phyloP scores from a whole-genome alignment of 2,329 filamentous ascomycete species.

The Fusarium sp. region DNA sequence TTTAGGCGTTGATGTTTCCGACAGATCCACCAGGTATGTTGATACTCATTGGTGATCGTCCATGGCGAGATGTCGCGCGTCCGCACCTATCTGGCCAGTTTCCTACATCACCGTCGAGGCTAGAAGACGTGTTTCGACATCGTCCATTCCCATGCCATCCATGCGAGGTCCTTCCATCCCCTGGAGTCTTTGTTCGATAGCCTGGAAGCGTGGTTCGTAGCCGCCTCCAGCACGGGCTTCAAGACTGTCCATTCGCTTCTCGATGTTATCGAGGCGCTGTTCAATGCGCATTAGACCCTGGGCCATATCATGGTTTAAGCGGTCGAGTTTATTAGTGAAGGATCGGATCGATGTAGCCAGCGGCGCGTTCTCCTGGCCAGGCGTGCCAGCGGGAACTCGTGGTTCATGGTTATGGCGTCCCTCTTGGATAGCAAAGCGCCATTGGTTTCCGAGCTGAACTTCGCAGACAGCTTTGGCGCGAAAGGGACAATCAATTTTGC shows the following conservation, averaged over 20 bases:
- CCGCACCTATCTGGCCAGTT: conserved; percentile 28
- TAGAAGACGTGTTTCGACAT: conserved; percentile 58
- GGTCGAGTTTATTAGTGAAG: conserved; percentile 70
- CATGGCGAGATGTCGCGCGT: conserved; percentile 21
- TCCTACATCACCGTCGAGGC: conserved; percentile 59
- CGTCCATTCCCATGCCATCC: conserved; percentile 59
- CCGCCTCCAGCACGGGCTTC: conserved; percentile 57
- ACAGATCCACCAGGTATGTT: neutral
- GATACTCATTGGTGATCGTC: conserved; percentile 12
- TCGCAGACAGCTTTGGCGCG: conserved; percentile 73
- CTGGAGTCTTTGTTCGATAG: conserved; percentile 57
- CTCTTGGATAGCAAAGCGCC: conserved; percentile 72
- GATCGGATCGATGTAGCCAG: conserved; percentile 68
- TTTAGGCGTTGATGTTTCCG: conserved; percentile 7
- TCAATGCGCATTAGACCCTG: conserved; percentile 65
- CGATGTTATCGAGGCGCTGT: conserved; percentile 62
- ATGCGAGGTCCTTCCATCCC: conserved; percentile 57
- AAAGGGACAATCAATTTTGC: conserved; percentile 73
- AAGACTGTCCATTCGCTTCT: conserved; percentile 67
- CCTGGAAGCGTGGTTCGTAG: conserved; percentile 60
- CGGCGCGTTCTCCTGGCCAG: conserved; percentile 68
- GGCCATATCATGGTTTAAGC: conserved; percentile 66
- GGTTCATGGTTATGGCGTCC: conserved; percentile 72
- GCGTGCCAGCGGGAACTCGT: conserved; percentile 64
- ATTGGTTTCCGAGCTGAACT: conserved; percentile 71